Conservation (phyloP, 2,329 filamentous ascomycete species). For the Stagonosporopsis cucurbitacearum region DNA sequence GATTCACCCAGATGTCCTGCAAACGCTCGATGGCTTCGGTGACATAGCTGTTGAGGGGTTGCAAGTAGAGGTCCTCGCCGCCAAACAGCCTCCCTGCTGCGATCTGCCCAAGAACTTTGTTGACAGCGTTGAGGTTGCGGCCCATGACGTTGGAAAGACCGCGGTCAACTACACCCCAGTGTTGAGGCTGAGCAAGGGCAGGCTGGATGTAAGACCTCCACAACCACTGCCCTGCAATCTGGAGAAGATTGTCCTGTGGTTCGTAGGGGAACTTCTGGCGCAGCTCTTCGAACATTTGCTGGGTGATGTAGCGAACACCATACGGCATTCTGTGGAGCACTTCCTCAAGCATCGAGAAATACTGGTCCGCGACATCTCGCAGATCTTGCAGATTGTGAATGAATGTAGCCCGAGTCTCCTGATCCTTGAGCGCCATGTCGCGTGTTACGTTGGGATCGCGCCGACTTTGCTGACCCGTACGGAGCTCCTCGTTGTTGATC, state of each 20-base stretch:
- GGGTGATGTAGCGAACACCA: conserved; percentile 84
- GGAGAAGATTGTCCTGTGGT: conserved; percentile 76
- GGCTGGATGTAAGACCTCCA: conserved; percentile 95
- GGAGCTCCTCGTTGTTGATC: conserved; percentile 96
- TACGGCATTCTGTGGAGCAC: conserved; percentile 88
- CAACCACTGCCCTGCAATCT: conserved; percentile 86
- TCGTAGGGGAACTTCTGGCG: conserved; percentile 80
- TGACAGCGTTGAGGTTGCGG: conserved; percentile 86
- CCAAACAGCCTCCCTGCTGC: conserved; percentile 89
- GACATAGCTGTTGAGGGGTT: conserved; percentile 92
- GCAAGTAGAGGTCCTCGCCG: conserved; percentile 92
- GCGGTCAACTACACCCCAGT: conserved; percentile 90
- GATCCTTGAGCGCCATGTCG: conserved; percentile 94
- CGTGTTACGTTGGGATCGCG: conserved; percentile 84
- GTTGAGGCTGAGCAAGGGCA: conserved; percentile 86
- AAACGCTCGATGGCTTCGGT: conserved; percentile 83
- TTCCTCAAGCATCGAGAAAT: conserved; percentile 82
- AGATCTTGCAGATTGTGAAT: conserved; percentile 94
- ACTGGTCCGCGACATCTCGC: conserved; percentile 91
- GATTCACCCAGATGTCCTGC: conserved; percentile 72
- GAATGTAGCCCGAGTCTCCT: conserved; percentile 89
- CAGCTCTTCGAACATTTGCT: conserved; percentile 83
- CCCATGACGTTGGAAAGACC: conserved; percentile 90
- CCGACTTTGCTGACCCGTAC: conserved; percentile 82
- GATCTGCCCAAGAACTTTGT: conserved; percentile 89